These are phyloP conservation scores for Penicillium sp. DNA, from an alignment of 2,329 filamentous ascomycete species.

Conservation along the genomic window DNA sequence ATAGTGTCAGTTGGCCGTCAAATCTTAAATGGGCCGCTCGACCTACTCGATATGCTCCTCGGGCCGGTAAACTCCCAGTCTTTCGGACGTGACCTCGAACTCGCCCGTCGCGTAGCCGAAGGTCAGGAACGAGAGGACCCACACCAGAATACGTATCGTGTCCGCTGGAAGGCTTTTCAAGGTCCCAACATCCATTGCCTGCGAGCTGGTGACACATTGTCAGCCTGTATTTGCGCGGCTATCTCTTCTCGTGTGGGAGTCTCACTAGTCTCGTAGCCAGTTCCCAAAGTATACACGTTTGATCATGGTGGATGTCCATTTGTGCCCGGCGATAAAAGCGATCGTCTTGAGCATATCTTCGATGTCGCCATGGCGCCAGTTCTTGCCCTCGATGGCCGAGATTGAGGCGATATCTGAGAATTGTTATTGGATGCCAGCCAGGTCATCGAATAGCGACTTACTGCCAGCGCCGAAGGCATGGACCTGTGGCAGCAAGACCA, in stretches of 20 bases:
- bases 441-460: conserved; percentile 24
- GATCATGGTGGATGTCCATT: conserved; percentile 77
- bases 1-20: conserved; percentile 49
- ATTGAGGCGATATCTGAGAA: conserved; percentile 48
- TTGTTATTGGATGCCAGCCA: conserved; percentile 9
- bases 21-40: conserved; percentile 19
- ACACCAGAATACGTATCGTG: conserved; percentile 74
- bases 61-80: conserved; percentile 75
- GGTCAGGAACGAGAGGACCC: conserved; percentile 76
- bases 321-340: conserved; percentile 74
- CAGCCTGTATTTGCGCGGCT: conserved; percentile 2
- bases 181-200: conserved; percentile 76
- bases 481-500: conserved; percentile 40
- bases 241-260: conserved; percentile 1
- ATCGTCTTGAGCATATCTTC: conserved; percentile 78
- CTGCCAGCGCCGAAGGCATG: conserved; percentile 48
- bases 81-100: conserved; percentile 78
- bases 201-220: conserved; percentile 50
- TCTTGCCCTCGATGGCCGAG: conserved; percentile 50
- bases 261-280: conserved; percentile 74
- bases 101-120: conserved; percentile 84
- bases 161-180: conserved; percentile 74
- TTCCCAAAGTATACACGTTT: conserved; percentile 82
- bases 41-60: conserved; percentile 57
- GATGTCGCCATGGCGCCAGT: conserved; percentile 63